These are phyloP conservation scores for Protomyces macrosporus DNA, from an alignment of 1,139 yeast species.

Conservation along the genomic window DNA sequence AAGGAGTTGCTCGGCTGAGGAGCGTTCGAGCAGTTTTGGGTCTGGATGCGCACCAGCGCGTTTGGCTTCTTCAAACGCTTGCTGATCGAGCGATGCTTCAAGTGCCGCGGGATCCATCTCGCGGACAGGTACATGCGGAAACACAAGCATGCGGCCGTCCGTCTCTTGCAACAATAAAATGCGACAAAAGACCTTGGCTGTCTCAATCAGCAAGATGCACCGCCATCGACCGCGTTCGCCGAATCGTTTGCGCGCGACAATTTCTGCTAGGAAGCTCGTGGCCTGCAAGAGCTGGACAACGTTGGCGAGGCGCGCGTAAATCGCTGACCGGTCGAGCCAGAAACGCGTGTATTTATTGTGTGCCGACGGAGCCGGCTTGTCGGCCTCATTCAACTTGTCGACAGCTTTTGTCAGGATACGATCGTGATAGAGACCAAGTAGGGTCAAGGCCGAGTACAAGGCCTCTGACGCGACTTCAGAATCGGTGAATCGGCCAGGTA, in stretches of 20 bases:
- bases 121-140: conserved; percentile 40
- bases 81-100: conserved; percentile 23
- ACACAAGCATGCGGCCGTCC: conserved; percentile 37
- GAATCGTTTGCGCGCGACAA: conserved; percentile 37
- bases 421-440: conserved; percentile 43
- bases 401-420: conserved; percentile 39
- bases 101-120: conserved; percentile 38
- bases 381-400: conserved; percentile 30
- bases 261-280: conserved; percentile 42
- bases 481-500: conserved; percentile 44
- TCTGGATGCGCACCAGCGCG: conserved; percentile 9
- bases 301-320: conserved; percentile 38
- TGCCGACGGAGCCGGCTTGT: conserved; percentile 33
- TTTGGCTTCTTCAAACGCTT: not conserved
- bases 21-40: not conserved
- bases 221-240: conserved; percentile 38
- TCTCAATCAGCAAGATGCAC: conserved; percentile 39
- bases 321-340: conserved; percentile 32
- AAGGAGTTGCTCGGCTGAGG: not conserved
- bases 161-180: conserved; percentile 37
- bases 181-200: conserved; percentile 37
- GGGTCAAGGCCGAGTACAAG: conserved; percentile 39
- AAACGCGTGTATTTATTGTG: conserved; percentile 41
- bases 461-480: conserved; percentile 42
- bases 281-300: conserved; percentile 39